phyloP scores from a whole-genome alignment of 2,329 filamentous ascomycete genomes.

The Xylariaceae sp. region DNA sequence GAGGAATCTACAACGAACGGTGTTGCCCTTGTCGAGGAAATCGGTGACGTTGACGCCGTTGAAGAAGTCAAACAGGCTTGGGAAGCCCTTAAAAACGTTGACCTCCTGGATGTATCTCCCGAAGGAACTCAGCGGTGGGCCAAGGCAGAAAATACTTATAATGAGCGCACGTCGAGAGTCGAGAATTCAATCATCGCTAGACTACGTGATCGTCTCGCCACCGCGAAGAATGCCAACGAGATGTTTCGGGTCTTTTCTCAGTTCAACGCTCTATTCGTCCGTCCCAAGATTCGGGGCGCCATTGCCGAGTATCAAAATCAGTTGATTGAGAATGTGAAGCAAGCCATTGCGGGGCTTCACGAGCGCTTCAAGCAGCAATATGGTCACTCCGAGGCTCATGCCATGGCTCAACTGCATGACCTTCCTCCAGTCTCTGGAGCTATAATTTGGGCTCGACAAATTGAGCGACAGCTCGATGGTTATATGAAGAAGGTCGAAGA shows the following conservation, averaged over 20 bases:
- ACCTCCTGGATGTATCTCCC: slow-evolving; percentile 85
- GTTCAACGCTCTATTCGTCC: slow-evolving; percentile 97
- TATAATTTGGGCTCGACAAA: slow-evolving; percentile 96
- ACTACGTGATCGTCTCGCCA: slow-evolving; percentile 85
- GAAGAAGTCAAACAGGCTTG: slow-evolving; percentile 95
- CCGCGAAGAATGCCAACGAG: slow-evolving; percentile 94
- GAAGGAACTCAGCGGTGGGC: slow-evolving; percentile 92
- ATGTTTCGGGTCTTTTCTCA: slow-evolving; percentile 99
- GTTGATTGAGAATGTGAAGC: slow-evolving; percentile 95
- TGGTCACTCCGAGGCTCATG: slow-evolving; percentile 93
- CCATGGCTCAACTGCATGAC: slow-evolving; percentile 96
- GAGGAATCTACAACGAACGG: slow-evolving; percentile 53
- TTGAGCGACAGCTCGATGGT: slow-evolving; percentile 88
- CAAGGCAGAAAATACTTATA: slow-evolving; percentile 91
- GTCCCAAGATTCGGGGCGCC: slow-evolving; percentile 97
- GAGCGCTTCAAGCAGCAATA: slow-evolving; percentile 99
- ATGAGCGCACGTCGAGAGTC: slow-evolving; percentile 92
- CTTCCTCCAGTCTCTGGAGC: slow-evolving; percentile 92
- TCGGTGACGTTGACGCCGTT: slow-evolving; percentile 94
- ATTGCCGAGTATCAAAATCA: slow-evolving; percentile 98
- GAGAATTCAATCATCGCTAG: slow-evolving; percentile 98
- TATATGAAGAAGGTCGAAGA: slow-evolving; percentile 99
- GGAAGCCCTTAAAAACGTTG: slow-evolving; percentile 88
- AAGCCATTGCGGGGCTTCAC: slow-evolving; percentile 87
- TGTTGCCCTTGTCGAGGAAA: slow-evolving; percentile 78